Evolutionary conservation across 352 stramenopile genomes (phyloP), one percentile per base, ranked within the genome.

Genomic region (Phytophthora pluvialis): DNA sequence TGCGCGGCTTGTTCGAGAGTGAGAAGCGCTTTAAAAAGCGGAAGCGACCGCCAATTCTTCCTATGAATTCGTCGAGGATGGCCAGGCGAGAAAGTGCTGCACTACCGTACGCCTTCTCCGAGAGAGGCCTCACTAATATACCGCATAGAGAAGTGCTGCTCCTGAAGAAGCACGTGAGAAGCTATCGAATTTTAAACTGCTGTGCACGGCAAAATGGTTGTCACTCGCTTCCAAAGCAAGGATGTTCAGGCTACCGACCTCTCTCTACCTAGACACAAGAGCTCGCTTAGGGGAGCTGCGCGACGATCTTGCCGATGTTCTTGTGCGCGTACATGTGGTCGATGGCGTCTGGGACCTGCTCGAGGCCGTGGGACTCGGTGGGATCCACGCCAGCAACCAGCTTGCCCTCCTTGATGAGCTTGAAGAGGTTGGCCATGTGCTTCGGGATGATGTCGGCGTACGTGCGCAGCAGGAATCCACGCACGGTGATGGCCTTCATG

Each of bases 241-340:
- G 21, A 21, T 21, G 12, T 35, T 21, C 21, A 21, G 21, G 21
- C 21, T n/a, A n/a, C n/a, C n/a, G n/a, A n/a, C n/a, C n/a, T n/a
- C n/a, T 21, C 21, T 21, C 21, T 21, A 21, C 21, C 21, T 21
- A 21, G 21, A 21, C 21, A 21, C 21, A 21, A 21, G 21, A 21
- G 21, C 18, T 25, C 21, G 11, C 51, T 67, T 60, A 70, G 21
- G 63, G 63, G 25, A 93, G 73, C 52, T 86, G 76, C 31, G 91
- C 75, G 18, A 88, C 78, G 61, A 93, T 86, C 67, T 93, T 93
- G 61, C 85, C 85, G 18, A 83, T 88, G 42, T 86, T 88, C 40
- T 88, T 85, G 70, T 83, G 75, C 16, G 63, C 72, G 50, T 87
- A 89, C 60, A 91, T 80, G 70, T 87, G 72, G 51, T 83, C 75